Evolutionary conservation across 1,284 basidiomycete species (phyloP), one percentile per base, ranked within the genome.

Genomic region (Ustanciosporium gigantosporum): DNA sequence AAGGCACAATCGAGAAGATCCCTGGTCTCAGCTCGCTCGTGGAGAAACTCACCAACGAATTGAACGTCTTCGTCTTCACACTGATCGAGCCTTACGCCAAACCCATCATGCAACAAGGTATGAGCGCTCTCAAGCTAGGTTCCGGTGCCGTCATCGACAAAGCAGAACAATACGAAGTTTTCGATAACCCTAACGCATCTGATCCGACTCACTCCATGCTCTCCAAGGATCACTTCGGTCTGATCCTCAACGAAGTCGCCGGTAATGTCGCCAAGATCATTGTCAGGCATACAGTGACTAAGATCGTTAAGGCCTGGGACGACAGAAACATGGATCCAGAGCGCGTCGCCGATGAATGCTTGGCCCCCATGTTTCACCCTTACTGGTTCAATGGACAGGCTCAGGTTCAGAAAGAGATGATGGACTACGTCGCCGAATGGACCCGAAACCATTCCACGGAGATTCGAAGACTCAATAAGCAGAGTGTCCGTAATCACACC

Each of bases 251-350:
- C 50, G 77, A 78, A 38, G 75, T 77, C 14, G 78, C 76, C 15
- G 79, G 79, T 15, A 66, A 78, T 16, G 55, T 80, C 15, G 79
- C 79, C 19, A 53, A 58, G 39, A 74, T 80, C 72, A 67, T 80
- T 46, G 85, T 88, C 14, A 80, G 83, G 49, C 78, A 87, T 72
- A 79, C 81, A 4, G 86, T 87, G 48, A 83, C 83, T 53, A 75
- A 83, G 29, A 83, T 95, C 15, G 87, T 87, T 35, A 87, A 86
- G 68, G 90, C 91, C 1, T 95, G 92, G 91, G 73, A 84, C 34
- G 69, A 70, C 37, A 40, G 38, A 13, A 52, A 31, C 25, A 20
- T 46, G 25, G 55, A 69, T 25, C 41, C 68, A 14, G 32, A 41
- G 3, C 67, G 39, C 4, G 50, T 67, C 11, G 70, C 69, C 2